Evolutionary conservation across 306 rosid species (phyloP).

Genomic region (Glycyrrhiza uralensis): DNA sequence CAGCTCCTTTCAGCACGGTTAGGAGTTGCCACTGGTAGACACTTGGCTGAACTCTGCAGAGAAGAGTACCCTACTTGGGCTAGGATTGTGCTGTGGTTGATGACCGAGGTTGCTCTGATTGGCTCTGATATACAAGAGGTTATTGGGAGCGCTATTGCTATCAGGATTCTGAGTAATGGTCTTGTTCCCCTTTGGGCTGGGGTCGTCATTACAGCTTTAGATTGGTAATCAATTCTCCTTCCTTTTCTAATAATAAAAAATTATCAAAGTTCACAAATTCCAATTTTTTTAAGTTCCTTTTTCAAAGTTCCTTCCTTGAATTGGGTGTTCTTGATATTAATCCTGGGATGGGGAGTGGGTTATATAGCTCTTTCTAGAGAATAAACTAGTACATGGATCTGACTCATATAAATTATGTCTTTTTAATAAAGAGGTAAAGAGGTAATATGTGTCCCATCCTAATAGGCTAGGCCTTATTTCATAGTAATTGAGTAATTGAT

Average conservation of each 20-base stretch:
- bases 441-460: too few relatives aligned
- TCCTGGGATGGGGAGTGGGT: not conserved
- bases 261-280: not conserved
- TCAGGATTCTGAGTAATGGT: constrained; percentile 74
- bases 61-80: constrained; percentile 96
- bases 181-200: constrained; percentile 90
- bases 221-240: constrained; percentile 47
- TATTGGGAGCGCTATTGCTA: constrained; percentile 95
- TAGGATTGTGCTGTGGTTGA: constrained; percentile 70
- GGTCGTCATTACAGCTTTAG: constrained; percentile 80
- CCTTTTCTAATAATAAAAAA: not conserved
- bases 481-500: too few relatives aligned
- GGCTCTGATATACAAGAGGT: constrained; percentile 98
- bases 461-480: too few relatives aligned
- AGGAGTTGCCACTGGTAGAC: constrained; percentile 91
- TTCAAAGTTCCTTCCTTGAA: not conserved
- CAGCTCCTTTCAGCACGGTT: constrained; percentile 89
- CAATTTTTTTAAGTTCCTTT: not conserved
- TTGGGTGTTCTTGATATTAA: not conserved
- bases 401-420: too few relatives aligned
- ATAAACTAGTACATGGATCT: too few relatives aligned
- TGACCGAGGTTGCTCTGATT: constrained; percentile 90
- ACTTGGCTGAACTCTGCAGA: constrained; percentile 87
- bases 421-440: too few relatives aligned
- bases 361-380: not conserved